These are phyloP conservation scores for Psidium friedrichsthalianum DNA, from an alignment of 345 rosid species.

Conservation along the genomic window DNA sequence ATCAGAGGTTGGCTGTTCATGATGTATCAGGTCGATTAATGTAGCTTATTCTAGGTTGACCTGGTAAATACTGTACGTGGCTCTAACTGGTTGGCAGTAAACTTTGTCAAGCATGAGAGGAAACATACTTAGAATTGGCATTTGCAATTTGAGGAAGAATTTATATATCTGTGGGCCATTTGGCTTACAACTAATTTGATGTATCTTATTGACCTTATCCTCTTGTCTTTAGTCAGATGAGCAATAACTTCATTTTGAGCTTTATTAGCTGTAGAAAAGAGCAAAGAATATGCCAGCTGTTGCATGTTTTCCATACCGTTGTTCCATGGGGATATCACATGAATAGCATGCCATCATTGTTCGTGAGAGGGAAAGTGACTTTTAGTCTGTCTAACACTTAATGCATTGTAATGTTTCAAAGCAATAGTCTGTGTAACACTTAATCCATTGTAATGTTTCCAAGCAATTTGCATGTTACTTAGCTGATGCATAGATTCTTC, in stretches of 20 bases:
- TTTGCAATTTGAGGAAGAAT: background rate
- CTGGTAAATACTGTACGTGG: background rate
- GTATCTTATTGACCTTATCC: background rate
- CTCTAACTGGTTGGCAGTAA: background rate
- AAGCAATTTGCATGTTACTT: background rate
- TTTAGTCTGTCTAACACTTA: background rate
- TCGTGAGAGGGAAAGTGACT: background rate
- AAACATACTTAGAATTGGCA: background rate
- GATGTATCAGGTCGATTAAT: background rate
- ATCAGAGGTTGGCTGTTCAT: background rate
- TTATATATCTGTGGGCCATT: background rate
- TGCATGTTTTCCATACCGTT: background rate
- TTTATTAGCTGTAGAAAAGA: background rate
- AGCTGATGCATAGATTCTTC: background rate
- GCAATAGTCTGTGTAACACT: too few relatives aligned
- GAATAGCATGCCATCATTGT: background rate
- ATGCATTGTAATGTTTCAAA: background rate
- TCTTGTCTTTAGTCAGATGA: background rate
- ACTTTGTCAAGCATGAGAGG: background rate
- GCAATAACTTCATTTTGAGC: background rate
- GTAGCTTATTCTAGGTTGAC: background rate
- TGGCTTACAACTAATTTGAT: background rate
- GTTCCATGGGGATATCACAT: background rate
- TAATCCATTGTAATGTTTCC: background rate
- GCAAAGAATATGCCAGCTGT: background rate